These are phyloP conservation scores for Saturnispora kantuleensis DNA, from an alignment of 805 yeast species.

Conservation along the genomic window DNA sequence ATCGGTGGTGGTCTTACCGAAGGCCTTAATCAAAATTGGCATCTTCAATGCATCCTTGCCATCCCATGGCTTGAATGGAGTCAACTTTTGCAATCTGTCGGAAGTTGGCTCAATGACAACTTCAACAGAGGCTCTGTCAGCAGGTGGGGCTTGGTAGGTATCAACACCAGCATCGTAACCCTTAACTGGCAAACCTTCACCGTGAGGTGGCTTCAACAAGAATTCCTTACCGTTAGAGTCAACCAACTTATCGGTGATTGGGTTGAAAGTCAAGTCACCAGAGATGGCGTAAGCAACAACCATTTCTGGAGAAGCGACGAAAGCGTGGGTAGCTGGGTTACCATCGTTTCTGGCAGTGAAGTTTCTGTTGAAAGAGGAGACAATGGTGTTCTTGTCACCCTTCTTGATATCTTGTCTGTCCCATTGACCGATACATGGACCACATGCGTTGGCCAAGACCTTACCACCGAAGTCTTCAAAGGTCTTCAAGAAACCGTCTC, in stretches of 20 bases:
- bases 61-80: conserved; percentile 93
- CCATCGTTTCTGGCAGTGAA: conserved; percentile 98
- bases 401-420: conserved; percentile 70
- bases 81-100: conserved; percentile 90
- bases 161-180: conserved; percentile 60
- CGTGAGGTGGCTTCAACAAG: conserved; percentile 69
- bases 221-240: conserved; percentile 62
- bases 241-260: conserved; percentile 74
- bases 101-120: conserved; percentile 82
- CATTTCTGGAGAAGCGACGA: conserved; percentile 96
- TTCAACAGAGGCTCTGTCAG: conserved; percentile 61
- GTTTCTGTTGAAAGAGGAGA: conserved; percentile 96
- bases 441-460: conserved; percentile 96
- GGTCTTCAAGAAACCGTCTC: conserved; percentile 81
- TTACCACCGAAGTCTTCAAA: conserved; percentile 84
- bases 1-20: conserved; percentile 98
- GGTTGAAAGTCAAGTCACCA: conserved; percentile 88
- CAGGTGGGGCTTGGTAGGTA: conserved; percentile 97
- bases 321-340: conserved; percentile 94
- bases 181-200: conserved; percentile 70
- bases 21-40: conserved; percentile 93
- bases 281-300: conserved; percentile 96
- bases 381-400: conserved; percentile 73
- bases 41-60: conserved; percentile 84
- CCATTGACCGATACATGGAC: conserved; percentile 99